phyloP scores from a whole-genome alignment of 2,329 filamentous ascomycete genomes.

The Alternaria burnsii region DNA sequence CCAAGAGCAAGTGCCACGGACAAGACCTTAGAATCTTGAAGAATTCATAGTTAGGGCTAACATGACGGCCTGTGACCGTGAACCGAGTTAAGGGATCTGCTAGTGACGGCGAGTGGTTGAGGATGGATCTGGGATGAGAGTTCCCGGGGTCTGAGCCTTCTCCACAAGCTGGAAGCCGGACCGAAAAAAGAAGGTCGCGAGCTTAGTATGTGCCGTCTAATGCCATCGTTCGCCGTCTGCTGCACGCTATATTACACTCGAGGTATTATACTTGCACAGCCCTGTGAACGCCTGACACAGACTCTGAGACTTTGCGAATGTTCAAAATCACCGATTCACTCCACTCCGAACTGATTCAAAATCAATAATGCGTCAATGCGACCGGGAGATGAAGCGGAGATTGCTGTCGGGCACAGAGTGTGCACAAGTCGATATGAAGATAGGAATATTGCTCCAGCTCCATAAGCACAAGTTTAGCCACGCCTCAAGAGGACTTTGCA shows the following conservation, averaged over 20 bases:
- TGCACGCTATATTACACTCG: conserved; percentile 4
- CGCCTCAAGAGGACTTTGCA: background rate
- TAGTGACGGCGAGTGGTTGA: conserved; percentile 5
- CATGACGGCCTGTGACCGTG: conserved; percentile 9
- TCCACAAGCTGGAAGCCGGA: conserved; percentile 18
- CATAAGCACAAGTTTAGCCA: background rate
- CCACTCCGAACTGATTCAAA: background rate
- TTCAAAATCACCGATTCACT: background rate
- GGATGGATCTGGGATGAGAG: conserved; percentile 8
- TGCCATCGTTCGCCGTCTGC: conserved; percentile 4
- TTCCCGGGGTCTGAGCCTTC: conserved; percentile 11
- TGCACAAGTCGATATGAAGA: background rate
- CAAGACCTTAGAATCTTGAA: background rate
- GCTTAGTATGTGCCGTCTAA: background rate
- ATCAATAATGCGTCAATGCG: background rate
- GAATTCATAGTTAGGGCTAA: background rate
- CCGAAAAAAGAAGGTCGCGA: conserved; percentile 16
- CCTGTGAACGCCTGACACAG: background rate
- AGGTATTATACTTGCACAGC: background rate
- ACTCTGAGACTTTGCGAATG: background rate
- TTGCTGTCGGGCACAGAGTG: background rate
- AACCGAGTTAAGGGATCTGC: conserved; percentile 15
- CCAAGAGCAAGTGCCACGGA: conserved; percentile 2
- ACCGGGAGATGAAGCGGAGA: background rate
- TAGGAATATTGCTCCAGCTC: background rate